phyloP scores from a whole-genome alignment of 2,329 filamentous ascomycete genomes.

The Sphaerulina musiva region DNA sequence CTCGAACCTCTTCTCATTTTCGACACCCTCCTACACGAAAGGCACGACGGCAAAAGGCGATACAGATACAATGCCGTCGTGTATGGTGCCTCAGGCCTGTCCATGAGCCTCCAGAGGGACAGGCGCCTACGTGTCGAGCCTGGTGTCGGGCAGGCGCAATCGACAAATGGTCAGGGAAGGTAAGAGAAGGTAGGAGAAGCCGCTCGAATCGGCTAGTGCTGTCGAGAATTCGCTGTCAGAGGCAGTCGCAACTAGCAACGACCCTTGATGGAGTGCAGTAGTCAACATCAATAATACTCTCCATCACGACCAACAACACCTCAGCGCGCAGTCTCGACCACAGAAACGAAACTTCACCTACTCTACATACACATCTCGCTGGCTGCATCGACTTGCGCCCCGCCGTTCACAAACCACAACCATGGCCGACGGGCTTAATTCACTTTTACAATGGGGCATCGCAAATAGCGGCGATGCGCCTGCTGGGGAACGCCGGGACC shows the following conservation, averaged over 20 bases:
- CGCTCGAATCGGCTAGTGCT: conserved; percentile 18
- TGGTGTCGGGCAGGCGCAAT: not conserved
- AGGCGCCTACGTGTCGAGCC: not conserved
- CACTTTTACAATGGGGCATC: conserved; percentile 73
- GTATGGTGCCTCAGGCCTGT: not conserved
- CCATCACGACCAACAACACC: not conserved
- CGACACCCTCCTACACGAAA: not conserved
- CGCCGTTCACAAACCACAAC: not conserved
- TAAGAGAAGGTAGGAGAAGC: conserved; percentile 8
- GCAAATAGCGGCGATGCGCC: conserved; percentile 49
- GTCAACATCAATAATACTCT: conserved; percentile 1
- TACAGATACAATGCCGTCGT: not conserved
- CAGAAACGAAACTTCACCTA: not conserved
- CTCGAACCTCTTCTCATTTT: not conserved
- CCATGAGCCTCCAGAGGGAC: not conserved
- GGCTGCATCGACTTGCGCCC: not conserved
- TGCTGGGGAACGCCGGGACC: conserved; percentile 32
- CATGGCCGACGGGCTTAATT: conserved; percentile 50
- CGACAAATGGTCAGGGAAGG: conserved; percentile 3
- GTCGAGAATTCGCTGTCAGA: conserved; percentile 8
- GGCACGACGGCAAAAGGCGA: not conserved
- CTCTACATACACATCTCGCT: not conserved
- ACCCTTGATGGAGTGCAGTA: conserved; percentile 7
- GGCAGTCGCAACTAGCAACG: not conserved
- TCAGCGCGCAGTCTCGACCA: not conserved